Percentiles rank a stretch among this genome's conserved stretches.
Evolutionary conservation across 148 eudicot genomes (phyloP).

Genomic region (Vaccinium corymbosum): DNA sequence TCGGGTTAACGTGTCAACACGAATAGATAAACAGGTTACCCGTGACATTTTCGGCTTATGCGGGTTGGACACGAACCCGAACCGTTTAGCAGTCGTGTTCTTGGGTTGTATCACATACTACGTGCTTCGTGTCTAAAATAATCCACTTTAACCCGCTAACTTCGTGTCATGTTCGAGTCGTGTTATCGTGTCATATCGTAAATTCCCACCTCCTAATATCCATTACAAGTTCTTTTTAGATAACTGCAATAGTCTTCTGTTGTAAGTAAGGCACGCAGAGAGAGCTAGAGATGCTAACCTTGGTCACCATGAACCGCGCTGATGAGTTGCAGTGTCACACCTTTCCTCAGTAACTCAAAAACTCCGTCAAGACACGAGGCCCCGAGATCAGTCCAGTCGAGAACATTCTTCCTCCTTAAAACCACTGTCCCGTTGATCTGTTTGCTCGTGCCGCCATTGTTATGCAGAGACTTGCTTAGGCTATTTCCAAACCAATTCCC

Average conservation of each 20-base stretch:
- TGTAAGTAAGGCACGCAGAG: too few relatives aligned
- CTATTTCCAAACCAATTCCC: slow-evolving; percentile 26
- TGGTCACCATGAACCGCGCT: slow-evolving; percentile 37
- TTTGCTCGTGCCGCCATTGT: background rate
- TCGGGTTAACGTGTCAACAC: too few relatives aligned
- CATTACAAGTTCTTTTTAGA: background rate
- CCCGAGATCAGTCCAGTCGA: slow-evolving; percentile 45
- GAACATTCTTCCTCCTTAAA: slow-evolving; percentile 57
- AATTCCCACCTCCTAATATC: background rate
- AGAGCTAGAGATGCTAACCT: slow-evolving; percentile 16
- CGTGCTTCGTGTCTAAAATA: too few relatives aligned
- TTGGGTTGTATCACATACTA: too few relatives aligned
- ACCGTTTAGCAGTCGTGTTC: too few relatives aligned
- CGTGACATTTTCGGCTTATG: too few relatives aligned
- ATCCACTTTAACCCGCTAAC: too few relatives aligned
- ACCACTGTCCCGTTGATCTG: slow-evolving; percentile 55
- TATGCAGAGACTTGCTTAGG: slow-evolving; percentile 3
- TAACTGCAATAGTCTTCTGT: background rate
- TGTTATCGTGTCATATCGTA: too few relatives aligned
- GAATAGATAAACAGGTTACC: too few relatives aligned
- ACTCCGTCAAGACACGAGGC: slow-evolving; percentile 58
- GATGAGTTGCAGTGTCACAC: slow-evolving; percentile 68
- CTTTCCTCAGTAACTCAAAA: slow-evolving; percentile 52
- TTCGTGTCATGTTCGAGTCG: too few relatives aligned
- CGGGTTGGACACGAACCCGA: too few relatives aligned